Conservation (phyloP, 257 asterid genomes). For the Nemophila menziesii region DNA sequence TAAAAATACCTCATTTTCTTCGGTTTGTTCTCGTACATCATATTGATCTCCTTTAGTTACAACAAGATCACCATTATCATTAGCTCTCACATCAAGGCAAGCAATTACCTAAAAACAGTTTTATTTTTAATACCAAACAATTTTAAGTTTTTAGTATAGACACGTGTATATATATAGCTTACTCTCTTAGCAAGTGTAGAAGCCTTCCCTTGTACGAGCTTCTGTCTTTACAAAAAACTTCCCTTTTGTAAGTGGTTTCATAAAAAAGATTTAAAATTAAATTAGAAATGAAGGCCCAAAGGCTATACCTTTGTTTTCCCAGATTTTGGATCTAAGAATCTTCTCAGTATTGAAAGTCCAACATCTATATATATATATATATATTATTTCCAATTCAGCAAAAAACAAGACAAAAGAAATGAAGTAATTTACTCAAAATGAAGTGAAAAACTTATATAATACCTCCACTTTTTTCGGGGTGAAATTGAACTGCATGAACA, state of each 20-base stretch:
- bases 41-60: conserved; percentile 99
- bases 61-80: conserved; percentile 83
- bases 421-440: neutral
- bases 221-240: conserved; percentile 61
- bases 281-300: conserved; percentile 4
- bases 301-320: conserved; percentile 50
- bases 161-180: conserved; percentile 13
- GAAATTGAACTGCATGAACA: conserved; percentile 93
- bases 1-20: conserved; percentile 60
- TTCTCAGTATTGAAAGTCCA: conserved; percentile 80
- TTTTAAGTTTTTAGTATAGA: neutral
- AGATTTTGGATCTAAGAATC: conserved; percentile 58
- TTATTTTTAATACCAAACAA: neutral
- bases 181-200: conserved; percentile 92
- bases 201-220: conserved; percentile 56
- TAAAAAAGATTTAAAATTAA: conserved; percentile 9
- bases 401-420: no score
- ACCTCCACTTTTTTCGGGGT: conserved; percentile 99
- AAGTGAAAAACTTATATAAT: conserved; percentile 8
- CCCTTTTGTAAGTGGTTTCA: conserved; percentile 28
- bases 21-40: conserved; percentile 74
- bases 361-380: conserved; percentile 41
- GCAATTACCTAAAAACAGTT: conserved; percentile 81
- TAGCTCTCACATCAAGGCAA: conserved; percentile 95
- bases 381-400: conserved; percentile 6